These are phyloP conservation scores for Gracilariopsis chorda DNA, from an alignment of 23 red algal species.

Conservation along the genomic window DNA sequence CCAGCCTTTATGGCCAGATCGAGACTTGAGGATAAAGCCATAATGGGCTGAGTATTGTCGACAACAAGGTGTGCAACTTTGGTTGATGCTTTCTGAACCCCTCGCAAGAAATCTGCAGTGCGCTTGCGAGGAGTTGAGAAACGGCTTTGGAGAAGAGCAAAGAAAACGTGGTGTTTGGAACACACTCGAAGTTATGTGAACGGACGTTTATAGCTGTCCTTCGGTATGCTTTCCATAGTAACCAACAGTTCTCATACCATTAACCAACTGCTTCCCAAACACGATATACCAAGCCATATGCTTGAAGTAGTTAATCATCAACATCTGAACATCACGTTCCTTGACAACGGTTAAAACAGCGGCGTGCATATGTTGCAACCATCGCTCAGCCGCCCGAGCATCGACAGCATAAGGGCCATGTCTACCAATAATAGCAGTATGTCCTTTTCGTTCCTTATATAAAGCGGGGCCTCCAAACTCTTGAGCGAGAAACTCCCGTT, in stretches of 20 bases:
- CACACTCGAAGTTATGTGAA: not conserved
- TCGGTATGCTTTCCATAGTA: conserved; percentile 74
- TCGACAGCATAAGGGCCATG: conserved; percentile 71
- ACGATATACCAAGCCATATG: conserved; percentile 79
- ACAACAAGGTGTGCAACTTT: too few relatives aligned
- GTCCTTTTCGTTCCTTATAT: conserved; percentile 49
- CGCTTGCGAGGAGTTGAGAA: too few relatives aligned
- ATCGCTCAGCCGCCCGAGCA: conserved; percentile 44
- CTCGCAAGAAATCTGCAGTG: too few relatives aligned
- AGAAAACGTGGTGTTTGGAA: too few relatives aligned
- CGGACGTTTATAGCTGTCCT: conserved; percentile 31
- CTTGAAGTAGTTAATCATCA: conserved; percentile 48
- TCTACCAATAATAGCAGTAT: conserved; percentile 54
- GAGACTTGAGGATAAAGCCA: too few relatives aligned
- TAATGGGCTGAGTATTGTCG: too few relatives aligned
- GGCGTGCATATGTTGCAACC: conserved; percentile 56
- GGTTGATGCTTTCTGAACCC: too few relatives aligned
- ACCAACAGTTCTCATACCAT: conserved; percentile 54
- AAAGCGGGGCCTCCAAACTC: conserved; percentile 58
- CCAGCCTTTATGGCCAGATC: too few relatives aligned
- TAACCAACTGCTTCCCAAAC: conserved; percentile 60
- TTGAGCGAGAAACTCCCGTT: conserved; percentile 60
- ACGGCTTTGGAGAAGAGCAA: too few relatives aligned
- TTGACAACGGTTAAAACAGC: conserved; percentile 30
- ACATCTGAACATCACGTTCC: conserved; percentile 3